phyloP scores from a whole-genome alignment of 352 stramenopile genomes.

The Elongisporangium prolatum region DNA sequence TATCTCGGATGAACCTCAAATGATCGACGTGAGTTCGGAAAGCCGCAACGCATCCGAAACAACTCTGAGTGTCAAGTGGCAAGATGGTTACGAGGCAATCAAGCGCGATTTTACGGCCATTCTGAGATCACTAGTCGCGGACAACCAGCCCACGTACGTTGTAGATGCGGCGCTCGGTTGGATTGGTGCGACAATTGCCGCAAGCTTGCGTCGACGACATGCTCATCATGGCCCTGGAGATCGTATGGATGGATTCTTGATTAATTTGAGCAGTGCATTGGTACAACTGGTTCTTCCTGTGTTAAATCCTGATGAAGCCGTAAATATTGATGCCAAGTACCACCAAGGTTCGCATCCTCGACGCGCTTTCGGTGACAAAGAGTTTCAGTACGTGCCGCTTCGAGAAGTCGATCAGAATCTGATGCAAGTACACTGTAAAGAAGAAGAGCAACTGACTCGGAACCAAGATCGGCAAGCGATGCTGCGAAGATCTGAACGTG shows the following conservation, averaged over 20 bases:
- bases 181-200: conserved; percentile 39
- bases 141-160: conserved; percentile 42
- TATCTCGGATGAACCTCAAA: conserved; percentile 53
- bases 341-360: conserved; percentile 41
- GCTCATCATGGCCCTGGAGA: conserved; percentile 18
- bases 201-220: conserved; percentile 39
- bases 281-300: conserved; percentile 33
- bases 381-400: conserved; percentile 25
- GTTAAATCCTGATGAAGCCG: conserved; percentile 18
- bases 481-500: conserved; percentile 13
- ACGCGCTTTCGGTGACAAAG: conserved; percentile 39
- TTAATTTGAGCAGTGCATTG: conserved; percentile 56
- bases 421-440: background rate
- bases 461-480: conserved; percentile 20
- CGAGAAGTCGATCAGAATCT: conserved; percentile 2
- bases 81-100: conserved; percentile 29
- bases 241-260: conserved; percentile 58
- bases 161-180: conserved; percentile 55
- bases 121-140: conserved; percentile 24
- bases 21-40: conserved; percentile 34
- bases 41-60: conserved; percentile 15
- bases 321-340: conserved; percentile 42
- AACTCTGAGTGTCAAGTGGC: conserved; percentile 44
- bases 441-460: conserved; percentile 18
- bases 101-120: conserved; percentile 26